Conservation (phyloP, 1,284 basidiomycete genomes). For the Malassezia psittaci region DNA sequence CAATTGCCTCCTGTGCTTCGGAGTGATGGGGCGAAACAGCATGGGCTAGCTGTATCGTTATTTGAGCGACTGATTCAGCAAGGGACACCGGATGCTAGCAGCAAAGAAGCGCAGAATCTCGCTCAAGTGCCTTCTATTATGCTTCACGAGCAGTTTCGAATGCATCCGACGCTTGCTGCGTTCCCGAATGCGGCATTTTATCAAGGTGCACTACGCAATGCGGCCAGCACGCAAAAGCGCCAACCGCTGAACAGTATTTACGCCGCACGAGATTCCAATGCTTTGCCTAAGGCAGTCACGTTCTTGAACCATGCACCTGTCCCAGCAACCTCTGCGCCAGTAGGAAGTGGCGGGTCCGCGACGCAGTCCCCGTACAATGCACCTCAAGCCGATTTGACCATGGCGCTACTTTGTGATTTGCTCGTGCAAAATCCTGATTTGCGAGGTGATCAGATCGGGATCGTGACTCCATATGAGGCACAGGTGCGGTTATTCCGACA, state of each 20-base stretch:
- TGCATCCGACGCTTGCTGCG: constrained; percentile 77
- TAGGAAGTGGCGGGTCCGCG: neutral
- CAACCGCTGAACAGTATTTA: constrained; percentile 25
- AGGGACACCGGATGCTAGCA: constrained; percentile 49
- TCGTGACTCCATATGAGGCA: constrained; percentile 42
- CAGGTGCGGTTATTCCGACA: constrained; percentile 32
- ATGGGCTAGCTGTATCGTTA: constrained; percentile 67
- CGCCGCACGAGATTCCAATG: constrained; percentile 6
- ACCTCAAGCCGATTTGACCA: constrained; percentile 27
- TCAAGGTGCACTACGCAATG: constrained; percentile 60
- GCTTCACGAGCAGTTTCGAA: constrained; percentile 84
- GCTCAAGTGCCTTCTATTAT: constrained; percentile 51
- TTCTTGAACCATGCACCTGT: constrained; percentile 14
- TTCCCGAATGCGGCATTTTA: constrained; percentile 82
- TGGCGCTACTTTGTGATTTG: constrained; percentile 44
- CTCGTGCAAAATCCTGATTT: constrained; percentile 28
- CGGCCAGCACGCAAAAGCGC: constrained; percentile 49
- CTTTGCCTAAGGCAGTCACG: constrained; percentile 3
- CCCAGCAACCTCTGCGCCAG: neutral
- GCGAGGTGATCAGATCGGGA: constrained; percentile 33
- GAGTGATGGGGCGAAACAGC: constrained; percentile 51
- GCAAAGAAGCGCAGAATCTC: constrained; percentile 52
- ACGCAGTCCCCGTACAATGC: constrained; percentile 28
- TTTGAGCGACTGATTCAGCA: constrained; percentile 77
- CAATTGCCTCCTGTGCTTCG: constrained; percentile 84